Evolutionary conservation across 2,329 filamentous ascomycete genomes (phyloP), one percentile per base, ranked within the genome.

Genomic region (Exserohilum turcica): DNA sequence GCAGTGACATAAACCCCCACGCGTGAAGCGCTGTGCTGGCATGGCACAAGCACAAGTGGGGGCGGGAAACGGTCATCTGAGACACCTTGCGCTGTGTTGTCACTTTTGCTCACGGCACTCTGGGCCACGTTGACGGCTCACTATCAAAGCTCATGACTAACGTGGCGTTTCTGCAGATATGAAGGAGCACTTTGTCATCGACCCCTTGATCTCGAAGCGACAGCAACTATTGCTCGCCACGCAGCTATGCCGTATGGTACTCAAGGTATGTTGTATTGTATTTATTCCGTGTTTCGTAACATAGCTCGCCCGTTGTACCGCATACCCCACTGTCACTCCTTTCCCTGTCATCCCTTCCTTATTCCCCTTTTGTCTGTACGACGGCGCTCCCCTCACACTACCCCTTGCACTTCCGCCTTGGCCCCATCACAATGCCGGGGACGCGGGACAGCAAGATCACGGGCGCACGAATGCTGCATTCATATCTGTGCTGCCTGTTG

Each of bases 121-220:
- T 51, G 29, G 28, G 29, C 45, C 35, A 44, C 38, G 40, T 57
- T 49, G 43, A 46, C 57, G 54, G 46, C 55, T 46, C 29, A 13
- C 16, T 52, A 52, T 48, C 50, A 33, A 43, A 59, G 50, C 49
- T 58, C 39, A 43, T 65, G 61, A 28, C 68, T 73, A 66, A 73
- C 57, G 42, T 57, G 47, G 59, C 53, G 44, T 52, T 44, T 52
- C 4, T 52, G 43, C 71, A 86, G 87, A 97, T 78, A 99, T 99
- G 94, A 92, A 89, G 80, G 87, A 96, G 66, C 90, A 94, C 63
- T 99, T 99, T 77, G 94, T 97, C 63, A 97, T 99, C 73, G 94
- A 99, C 74, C 95, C 94, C 47, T 81, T 99, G 71, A 99, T 99
- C 74, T 94, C 94, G 67, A 99, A 99, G 85, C 90, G 91, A 78